These are phyloP conservation scores for Ceratocystis cubensis DNA, from an alignment of 2,329 filamentous ascomycete genomes.

Conservation along the genomic window DNA sequence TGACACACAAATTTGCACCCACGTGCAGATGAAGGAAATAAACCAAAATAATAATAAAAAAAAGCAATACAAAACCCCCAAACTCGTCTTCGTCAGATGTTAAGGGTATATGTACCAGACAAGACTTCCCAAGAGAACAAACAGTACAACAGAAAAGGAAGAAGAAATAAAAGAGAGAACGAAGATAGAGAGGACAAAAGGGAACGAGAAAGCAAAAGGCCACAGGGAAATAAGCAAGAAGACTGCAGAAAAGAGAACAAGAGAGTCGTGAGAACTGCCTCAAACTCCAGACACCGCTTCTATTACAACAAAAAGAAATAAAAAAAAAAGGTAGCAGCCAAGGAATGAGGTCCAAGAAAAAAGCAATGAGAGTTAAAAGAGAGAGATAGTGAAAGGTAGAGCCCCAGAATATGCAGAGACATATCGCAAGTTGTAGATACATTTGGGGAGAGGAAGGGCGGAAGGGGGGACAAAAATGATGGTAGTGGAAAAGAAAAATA, in stretches of 20 bases:
- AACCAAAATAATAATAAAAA: not conserved
- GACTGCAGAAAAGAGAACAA: conserved; percentile 3
- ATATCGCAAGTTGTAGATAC: too few relatives aligned
- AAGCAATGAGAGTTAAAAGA: not conserved
- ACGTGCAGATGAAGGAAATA: not conserved
- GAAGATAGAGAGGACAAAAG: not conserved
- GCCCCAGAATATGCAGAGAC: not conserved
- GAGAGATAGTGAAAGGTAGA: not conserved
- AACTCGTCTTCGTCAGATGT: not conserved
- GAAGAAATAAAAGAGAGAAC: not conserved
- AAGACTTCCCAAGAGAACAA: conserved; percentile 11
- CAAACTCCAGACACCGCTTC: not conserved
- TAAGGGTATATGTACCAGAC: conserved; percentile 9
- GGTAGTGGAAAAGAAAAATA: conserved; percentile 11
- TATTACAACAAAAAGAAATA: not conserved
- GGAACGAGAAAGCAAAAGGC: not conserved
- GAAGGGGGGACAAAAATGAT: not conserved
- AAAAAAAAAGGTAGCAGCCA: not conserved
- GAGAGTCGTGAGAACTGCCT: conserved; percentile 18
- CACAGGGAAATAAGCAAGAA: not conserved
- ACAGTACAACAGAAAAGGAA: not conserved
- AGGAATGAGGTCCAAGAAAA: not conserved
- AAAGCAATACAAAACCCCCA: not conserved
- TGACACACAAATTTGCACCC: not conserved
- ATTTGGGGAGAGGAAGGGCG: too few relatives aligned